Base-by-base conservation (phyloP, 306 rosid genomes). In the Lablab purpureus region DNA sequence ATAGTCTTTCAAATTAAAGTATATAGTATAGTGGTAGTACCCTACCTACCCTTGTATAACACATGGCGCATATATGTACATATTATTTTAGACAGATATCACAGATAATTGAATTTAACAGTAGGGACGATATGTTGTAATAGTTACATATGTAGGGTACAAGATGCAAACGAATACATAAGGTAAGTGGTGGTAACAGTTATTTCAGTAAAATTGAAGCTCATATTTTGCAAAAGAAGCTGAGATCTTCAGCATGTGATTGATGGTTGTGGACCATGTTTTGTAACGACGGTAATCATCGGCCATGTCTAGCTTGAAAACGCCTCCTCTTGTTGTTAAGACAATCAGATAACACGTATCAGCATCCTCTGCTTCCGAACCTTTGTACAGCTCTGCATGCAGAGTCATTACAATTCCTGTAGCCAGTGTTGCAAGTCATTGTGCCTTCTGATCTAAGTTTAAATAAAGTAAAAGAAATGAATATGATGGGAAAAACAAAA, bases 221-320 rank as follows among this genome's bases (percentile, higher is more conserved):
- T 88, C 83, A 18, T 84, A 85, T 84, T 90, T 91, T 9, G 90
- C 84, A 58, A 91, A 82, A 37, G 99, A 86, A 89, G 91, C 67
- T 28, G 97, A 87, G 43, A 93, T 84, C 80, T 75, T 73, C 4
- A 96, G 87, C 97, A 91, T 87, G 36, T 91, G 98, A 68, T 85
- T 91, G 75, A 96, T 89, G 62, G 98, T 81, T 0, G 85, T 76
- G 50, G 92, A 84, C 98, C 98, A 93, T 66, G 90, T 89, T 74
- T 85, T 91, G 83, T 93, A 91, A 19, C 87, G 89, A 12, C 83
- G 87, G 75, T 77, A 83, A 84, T 93, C 92, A 77, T 86, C 90
- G 0, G 69, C 94, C 97, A 96, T 90, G 85, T 93, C 99, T 49
- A 96, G 84, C 88, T 96, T 93, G 93, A 93, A 91, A 7, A 71